These are phyloP conservation scores for Fonsecaea multimorphosa DNA, from an alignment of 2,329 filamentous ascomycete genomes.

Conservation along the genomic window DNA sequence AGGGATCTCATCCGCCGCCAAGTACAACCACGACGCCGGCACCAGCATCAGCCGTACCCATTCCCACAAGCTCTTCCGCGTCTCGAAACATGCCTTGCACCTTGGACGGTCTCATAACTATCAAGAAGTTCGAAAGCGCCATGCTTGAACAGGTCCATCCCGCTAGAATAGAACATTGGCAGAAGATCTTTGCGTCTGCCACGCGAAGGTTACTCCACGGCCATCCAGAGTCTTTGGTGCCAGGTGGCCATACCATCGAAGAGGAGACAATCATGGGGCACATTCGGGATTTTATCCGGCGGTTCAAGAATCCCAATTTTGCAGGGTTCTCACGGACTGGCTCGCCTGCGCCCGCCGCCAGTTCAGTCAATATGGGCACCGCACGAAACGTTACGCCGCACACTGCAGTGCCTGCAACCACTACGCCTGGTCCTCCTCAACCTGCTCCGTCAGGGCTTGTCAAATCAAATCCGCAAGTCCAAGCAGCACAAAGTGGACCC, in stretches of 20 bases:
- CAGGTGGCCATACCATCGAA: conserved; percentile 35
- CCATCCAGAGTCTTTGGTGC: conserved; percentile 27
- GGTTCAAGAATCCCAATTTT: conserved; percentile 38
- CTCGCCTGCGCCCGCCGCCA: conserved; percentile 25
- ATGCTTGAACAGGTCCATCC: conserved; percentile 36
- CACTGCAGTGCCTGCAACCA: conserved; percentile 1
- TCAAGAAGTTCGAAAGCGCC: conserved; percentile 33
- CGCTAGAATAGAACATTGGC: conserved; percentile 32
- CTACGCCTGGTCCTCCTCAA: neutral
- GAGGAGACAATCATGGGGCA: conserved; percentile 38
- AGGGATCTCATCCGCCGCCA: conserved; percentile 26
- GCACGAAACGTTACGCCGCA: conserved; percentile 9
- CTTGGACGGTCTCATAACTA: conserved; percentile 31
- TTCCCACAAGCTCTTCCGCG: conserved; percentile 30
- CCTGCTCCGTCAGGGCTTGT: neutral
- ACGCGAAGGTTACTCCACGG: conserved; percentile 37
- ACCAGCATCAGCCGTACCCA: conserved; percentile 17
- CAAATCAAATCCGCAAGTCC: neutral
- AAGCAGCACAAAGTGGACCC: neutral
- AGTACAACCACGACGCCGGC: conserved; percentile 13
- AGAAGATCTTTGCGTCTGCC: conserved; percentile 36
- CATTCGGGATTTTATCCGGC: conserved; percentile 33
- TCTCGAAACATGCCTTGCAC: conserved; percentile 38
- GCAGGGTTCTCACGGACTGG: conserved; percentile 32
- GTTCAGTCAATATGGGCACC: neutral